These are phyloP conservation scores for Fragilariopsis cylindrus DNA, from an alignment of 108 stramenopile genomes.

Conservation along the genomic window DNA sequence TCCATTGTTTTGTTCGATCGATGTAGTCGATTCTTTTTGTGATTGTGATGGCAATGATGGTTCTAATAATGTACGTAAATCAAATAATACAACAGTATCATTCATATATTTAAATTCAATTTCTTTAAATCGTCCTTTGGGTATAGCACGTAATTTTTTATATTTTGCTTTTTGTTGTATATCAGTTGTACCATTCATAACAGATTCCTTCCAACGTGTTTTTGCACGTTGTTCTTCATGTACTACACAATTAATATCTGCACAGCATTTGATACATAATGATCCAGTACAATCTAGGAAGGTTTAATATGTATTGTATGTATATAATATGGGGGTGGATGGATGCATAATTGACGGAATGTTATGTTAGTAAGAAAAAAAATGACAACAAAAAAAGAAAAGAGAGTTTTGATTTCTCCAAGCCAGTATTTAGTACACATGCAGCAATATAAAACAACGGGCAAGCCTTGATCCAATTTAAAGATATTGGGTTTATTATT, in stretches of 20 bases:
- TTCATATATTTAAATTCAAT: conserved; percentile 47
- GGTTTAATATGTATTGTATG: no score
- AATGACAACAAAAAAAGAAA: no score
- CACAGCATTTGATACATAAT: conserved; percentile 53
- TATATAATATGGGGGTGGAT: no score
- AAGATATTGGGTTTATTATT: no score
- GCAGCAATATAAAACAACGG: no score
- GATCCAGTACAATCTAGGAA: conserved; percentile 38
- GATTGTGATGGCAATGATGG: background rate
- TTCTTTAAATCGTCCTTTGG: conserved; percentile 42
- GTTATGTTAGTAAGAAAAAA: no score
- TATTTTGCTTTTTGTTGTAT: conserved; percentile 34
- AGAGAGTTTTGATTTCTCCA: no score
- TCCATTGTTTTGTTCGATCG: background rate
- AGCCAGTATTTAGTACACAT: no score
- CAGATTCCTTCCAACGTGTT: conserved; percentile 22
- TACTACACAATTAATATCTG: conserved; percentile 35
- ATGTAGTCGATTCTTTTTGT: background rate
- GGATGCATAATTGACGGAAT: no score
- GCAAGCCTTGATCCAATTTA: no score
- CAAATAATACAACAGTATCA: conserved; percentile 62
- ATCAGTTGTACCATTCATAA: conserved; percentile 43
- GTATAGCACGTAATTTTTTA: conserved; percentile 27
- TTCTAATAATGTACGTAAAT: conserved; percentile 22
- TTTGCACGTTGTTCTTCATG: conserved; percentile 44